Evolutionary conservation across 2,329 filamentous ascomycete species (phyloP), one percentile per base, ranked within the genome.

Genomic region (Cladosporium sp.): DNA sequence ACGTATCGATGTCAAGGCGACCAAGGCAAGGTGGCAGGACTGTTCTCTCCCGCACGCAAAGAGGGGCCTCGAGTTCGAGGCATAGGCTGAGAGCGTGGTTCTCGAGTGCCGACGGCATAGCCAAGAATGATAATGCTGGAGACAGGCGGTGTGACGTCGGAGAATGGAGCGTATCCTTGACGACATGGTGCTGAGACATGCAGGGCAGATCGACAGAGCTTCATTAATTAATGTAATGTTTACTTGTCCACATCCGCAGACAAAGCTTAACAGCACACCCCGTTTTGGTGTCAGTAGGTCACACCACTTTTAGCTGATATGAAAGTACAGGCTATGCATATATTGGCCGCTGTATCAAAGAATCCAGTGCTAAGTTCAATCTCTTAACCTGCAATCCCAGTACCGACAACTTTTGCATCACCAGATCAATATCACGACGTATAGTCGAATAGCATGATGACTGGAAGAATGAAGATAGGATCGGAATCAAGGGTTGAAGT

Each of bases 1-100:
- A 21, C 77, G 81, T 31, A 76, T 85, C 10, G 78, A 81, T 55
- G 80, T 78, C 4, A 69, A 71, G 37, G 77, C 78, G 28, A 72
- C 70, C 4, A 75, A 79, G 68, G 79, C 80, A 18, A 73, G 69
- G 21, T 68, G 70, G 63, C 77, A 72, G 69, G 76, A 76, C 58
- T 81, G 79, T 67, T 73, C 71, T 26, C 66, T 76, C 64, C 68
- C 67, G 28, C 66, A 70, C 7, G 67, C 66, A 3, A 73, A 73
- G 70, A 67, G 71, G 14, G 62, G 68, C 6, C 65, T 72, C 33
- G 68, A 70, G 53, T 73, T 73, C 55, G 67, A 67, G 57, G 71
- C 69, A 49, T 73, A 67, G 64, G 64, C 18, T 23, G 40, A 21
- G 40, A 46, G 40, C 40, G 3, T 23, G 40, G 8, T 46, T 12